These are phyloP conservation scores for Taphrina flavorubra DNA, from an alignment of 1,139 yeast species.

Conservation along the genomic window DNA sequence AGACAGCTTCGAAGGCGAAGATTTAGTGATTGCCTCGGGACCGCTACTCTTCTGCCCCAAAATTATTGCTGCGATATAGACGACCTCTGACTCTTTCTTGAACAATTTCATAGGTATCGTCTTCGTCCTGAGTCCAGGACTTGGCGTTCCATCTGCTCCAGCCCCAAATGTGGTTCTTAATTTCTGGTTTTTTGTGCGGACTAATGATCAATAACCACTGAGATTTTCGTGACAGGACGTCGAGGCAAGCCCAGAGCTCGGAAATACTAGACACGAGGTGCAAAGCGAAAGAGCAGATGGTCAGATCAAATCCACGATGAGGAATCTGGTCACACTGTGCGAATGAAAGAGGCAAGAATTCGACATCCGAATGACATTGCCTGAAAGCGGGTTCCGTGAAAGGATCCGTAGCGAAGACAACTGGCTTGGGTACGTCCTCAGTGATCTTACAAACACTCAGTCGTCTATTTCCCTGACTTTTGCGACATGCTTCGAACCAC, in stretches of 20 bases:
- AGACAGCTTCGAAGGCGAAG: no score
- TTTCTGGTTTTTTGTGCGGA: slow-evolving; percentile 42
- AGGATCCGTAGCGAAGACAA: slow-evolving; percentile 39
- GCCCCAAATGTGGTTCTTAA: slow-evolving; percentile 42
- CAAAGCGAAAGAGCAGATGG: slow-evolving; percentile 39
- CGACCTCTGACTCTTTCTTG: slow-evolving; percentile 38
- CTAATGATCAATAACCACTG: slow-evolving; percentile 41
- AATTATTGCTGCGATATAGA: slow-evolving; percentile 27
- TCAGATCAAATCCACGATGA: slow-evolving; percentile 20
- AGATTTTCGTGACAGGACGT: slow-evolving; percentile 37
- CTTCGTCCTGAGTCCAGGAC: slow-evolving; percentile 35
- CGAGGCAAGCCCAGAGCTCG: slow-evolving; percentile 39
- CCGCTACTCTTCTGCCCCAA: slow-evolving; percentile 1
- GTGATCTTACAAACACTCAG: slow-evolving; percentile 25
- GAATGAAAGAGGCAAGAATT: slow-evolving; percentile 31
- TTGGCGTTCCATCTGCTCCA: slow-evolving; percentile 42
- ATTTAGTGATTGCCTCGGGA: not conserved
- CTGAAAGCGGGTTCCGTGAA: slow-evolving; percentile 42
- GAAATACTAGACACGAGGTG: slow-evolving; percentile 36
- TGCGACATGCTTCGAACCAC: slow-evolving; percentile 39
- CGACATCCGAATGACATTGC: slow-evolving; percentile 35
- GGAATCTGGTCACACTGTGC: slow-evolving; percentile 28
- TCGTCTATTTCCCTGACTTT: slow-evolving; percentile 6
- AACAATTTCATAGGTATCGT: slow-evolving; percentile 25
- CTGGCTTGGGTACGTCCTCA: not conserved